Base-by-base conservation (phyloP, 2,329 filamentous ascomycete species). In the Cytospora piceicola region DNA sequence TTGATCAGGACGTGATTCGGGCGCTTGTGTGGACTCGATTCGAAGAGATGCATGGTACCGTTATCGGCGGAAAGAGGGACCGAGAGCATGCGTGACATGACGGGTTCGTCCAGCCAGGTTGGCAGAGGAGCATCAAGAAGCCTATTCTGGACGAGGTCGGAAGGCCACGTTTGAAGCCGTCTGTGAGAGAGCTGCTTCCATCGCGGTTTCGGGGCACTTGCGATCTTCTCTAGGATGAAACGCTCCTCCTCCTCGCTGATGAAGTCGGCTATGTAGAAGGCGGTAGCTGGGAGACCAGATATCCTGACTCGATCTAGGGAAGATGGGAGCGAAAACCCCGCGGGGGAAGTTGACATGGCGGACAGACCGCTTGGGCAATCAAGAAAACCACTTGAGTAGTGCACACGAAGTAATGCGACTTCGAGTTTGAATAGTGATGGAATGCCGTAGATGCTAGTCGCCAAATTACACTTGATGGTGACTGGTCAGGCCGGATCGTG, bases 1-100 rank as follows among this genome's bases (percentile, higher is more conserved):
- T 99, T 99, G 71, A 98, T 88, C 46, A 98, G 82, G 55, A 96
- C 92, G 78, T 98, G 95, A 72, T 98, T 99, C 3, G 94, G 92
- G 4, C 81, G 82, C 22, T 80, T 72, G 73, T 98, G 94, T 6
- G 92, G 91, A 59, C 93, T 92, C 24, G 81, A 75, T 22, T 77
- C 75, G 71, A 89, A 89, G 8, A 89, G 75, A 62, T 63, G 68
- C 22, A 34, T 65, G 57, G 24, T 66, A 64, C 17, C 68, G 63
- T 68, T 58, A 17, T 61, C 56, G 29, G 52, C 61, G 17, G 77
- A 78, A 12, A 81, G 65, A 27, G 80, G 80, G 39, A 86, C 77
- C n/a, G 84, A 82, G 27, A 80, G 75, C 4, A 89, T 72, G 58
- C 87, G 89, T 4, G 85, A 77, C 59, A 95, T 78, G 56, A 96